Base-by-base conservation (phyloP, 2,329 filamentous ascomycete genomes). In the Phaeosphaeriaceae sp. region DNA sequence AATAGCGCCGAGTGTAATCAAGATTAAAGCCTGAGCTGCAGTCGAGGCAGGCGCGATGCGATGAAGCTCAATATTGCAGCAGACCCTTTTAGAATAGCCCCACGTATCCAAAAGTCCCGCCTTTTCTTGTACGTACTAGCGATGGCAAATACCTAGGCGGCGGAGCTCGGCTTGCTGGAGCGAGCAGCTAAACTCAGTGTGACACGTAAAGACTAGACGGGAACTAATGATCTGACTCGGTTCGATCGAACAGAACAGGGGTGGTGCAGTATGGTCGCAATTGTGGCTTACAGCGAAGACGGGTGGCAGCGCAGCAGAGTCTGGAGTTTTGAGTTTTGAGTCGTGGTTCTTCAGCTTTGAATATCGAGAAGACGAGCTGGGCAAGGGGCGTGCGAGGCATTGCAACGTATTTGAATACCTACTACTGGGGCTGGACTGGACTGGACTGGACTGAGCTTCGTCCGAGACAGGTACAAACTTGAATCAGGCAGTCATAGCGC, bases 91-190 rank as follows among this genome's bases (percentile, higher is more conserved):
- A 50, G 38, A 36, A 23, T 13, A 4, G 49, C 51, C 56, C 58
- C 47, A 52, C 48, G 34, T 41, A 45, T 39, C 26, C 29, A n/a
- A n/a, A 33, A 38, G 38, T 50, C 12, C 26, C 17, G 35, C 46
- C 43, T 47, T 45, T 44, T 42, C 29, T 50, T 50, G 60, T 56
- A 52, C 52, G 56, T 46, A 46, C 52, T 52, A 56, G 44, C 50
- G 42, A 51, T 52, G 43, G 46, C 38, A 42, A 33, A 48, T 29
- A n/a, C n/a, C n/a, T n/a, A 36, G 41, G 56, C 58, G 56, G 53
- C 50, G 48, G 50, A 42, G 51, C 35, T 52, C 56, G 52, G 52
- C 49, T 41, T 49, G 52, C 50, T 53, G 18, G 45, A 36, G 9
- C n/a, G 23, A 20, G 52, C 44, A 47, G 48, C 52, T 50, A 56